Conservation (phyloP, 306 rosid species). For the Pyrus communis region DNA sequence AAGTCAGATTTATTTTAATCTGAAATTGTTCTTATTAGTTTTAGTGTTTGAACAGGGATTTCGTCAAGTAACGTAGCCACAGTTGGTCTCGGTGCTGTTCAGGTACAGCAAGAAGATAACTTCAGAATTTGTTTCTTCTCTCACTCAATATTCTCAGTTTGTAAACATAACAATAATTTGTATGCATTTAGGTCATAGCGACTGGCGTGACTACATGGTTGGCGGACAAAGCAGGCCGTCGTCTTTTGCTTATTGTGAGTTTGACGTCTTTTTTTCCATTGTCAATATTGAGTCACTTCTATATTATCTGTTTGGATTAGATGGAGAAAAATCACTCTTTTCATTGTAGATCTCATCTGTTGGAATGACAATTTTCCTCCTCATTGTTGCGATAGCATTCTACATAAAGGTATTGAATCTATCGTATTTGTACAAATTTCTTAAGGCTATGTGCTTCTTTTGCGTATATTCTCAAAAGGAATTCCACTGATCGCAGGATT, state of each 20-base stretch:
- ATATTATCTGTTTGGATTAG: slow-evolving; percentile 11
- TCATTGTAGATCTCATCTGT: slow-evolving; percentile 65
- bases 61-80: slow-evolving; percentile 71
- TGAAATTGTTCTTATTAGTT: slow-evolving; percentile 15
- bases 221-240: slow-evolving; percentile 77
- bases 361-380: slow-evolving; percentile 74
- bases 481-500: slow-evolving; percentile 37
- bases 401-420: slow-evolving; percentile 53
- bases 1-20: background rate
- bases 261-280: background rate
- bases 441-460: background rate
- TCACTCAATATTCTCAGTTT: slow-evolving; percentile 15
- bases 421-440: background rate
- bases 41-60: slow-evolving; percentile 45
- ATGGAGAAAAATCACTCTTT: slow-evolving; percentile 8
- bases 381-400: slow-evolving; percentile 64
- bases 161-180: slow-evolving; percentile 17
- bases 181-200: slow-evolving; percentile 64
- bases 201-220: slow-evolving; percentile 79
- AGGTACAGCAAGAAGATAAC: slow-evolving; percentile 45
- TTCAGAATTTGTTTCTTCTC: background rate
- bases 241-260: slow-evolving; percentile 75
- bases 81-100: slow-evolving; percentile 80
- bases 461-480: background rate
- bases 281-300: slow-evolving; percentile 5